Base-by-base conservation (phyloP, 345 rosid genomes). In the Citrus australasica region DNA sequence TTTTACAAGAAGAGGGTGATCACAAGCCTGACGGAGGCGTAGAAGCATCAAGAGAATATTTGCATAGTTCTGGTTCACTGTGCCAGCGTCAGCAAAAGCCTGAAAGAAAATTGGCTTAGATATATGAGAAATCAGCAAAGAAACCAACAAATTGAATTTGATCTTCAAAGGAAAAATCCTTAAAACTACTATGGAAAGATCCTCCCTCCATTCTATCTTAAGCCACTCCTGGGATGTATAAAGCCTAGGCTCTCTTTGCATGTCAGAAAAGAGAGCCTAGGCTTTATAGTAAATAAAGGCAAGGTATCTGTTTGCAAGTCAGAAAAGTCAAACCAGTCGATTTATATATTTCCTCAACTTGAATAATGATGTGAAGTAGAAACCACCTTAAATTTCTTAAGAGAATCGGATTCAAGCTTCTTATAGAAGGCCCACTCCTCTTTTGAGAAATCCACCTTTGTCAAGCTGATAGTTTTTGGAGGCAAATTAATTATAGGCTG, bases 11-110 rank as follows among this genome's bases (percentile, higher is more conserved):
- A 86, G 79, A 28, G 99, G 99, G 79, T 95, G 98, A 81, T 92
- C 98, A 86, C 99, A 93, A 80, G 99, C 99, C 83, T 93, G 98
- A 72, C 99, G 96, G 53, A 95, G 93, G 75, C 97, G 96, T 85
- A 95, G 87, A 84, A 95, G 98, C 98, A 95, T 84, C 85, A 95
- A 84, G 84, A 95, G 99, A 83, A 95, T 93, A 84, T 89, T 95
- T 73, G 98, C 99, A 87, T 93, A 93, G 87, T 95, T 93, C 83
- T 92, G 98, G 38, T 81, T 93, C 84, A 95, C 87, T 1, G 98
- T 95, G 73, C 97, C 98, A 48, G 99, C 99, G 81, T 91, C 97
- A 70, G 93, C 96, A 91, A 87, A 95, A 24, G 92, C 98, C 99
- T 93, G 87, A 70, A 84, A 58, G 59, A 66, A 67, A 70, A 46